Evolutionary conservation across 2,329 filamentous ascomycete genomes (phyloP), one percentile per base, ranked within the genome.

Genomic region (Aspergillus tubingensis): DNA sequence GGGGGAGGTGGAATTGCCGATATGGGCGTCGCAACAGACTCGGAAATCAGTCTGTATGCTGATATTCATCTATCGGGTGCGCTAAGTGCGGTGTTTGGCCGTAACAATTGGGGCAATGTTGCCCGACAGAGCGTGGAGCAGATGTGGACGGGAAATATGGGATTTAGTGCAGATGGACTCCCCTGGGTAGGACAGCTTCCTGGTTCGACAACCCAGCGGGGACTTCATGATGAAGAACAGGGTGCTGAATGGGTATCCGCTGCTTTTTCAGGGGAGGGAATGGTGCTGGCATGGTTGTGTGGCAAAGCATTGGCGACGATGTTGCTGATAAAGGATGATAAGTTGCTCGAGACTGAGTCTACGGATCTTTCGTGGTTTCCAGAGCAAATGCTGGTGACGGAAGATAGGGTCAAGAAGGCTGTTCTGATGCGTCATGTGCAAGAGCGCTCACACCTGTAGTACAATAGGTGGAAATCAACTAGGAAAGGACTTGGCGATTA

Each of bases 131-230:
- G 61, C 0, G 62, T 72, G 7, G 66, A 72, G 43, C 61, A 60
- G 8, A 72, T 72, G 69, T 74, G 72, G 72, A 71, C 71, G 2
- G 72, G 72, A 0, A 83, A 80, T 53, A 84, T 84, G 77, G 82
- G 81, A 2, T 80, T 79, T 36, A 83, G 80, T 17, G 72, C 76
- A 1, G 83, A 85, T 65, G 80, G 79, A 0, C 68, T 79, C 13
- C 83, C 83, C 0, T 81, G 82, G 70, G 80, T 89, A 53, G 86
- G 86, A 2, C 60, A 19, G 38, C 41, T 72, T n/a, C 65, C 70
- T 11, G 30, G 3, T 0, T 65, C 57, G 25, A 48, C 58, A n/a
- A 71, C 68, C 19, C 8, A 43, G 19, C 57, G 65, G 32, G 23
- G 27, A 41, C 2, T n/a, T 0, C 2, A 11, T 30, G 2, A 38